Evolutionary conservation across 768 basidiomycete genomes (phyloP).

Genomic region (Collybia nuda): DNA sequence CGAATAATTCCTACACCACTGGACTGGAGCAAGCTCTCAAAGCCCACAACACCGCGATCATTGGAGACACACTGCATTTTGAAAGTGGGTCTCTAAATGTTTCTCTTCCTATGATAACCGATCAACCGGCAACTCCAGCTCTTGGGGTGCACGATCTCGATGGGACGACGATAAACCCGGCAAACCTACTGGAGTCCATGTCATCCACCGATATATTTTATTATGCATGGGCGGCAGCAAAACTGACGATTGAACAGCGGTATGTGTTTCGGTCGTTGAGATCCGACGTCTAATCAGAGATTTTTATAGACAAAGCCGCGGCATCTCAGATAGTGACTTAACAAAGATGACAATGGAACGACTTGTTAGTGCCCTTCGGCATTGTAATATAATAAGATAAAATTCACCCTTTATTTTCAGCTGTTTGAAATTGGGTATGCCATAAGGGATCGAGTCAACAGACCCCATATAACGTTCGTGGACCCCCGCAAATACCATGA

Average conservation of each 20-base stretch:
- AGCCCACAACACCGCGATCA: slow-evolving; percentile 28
- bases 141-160: slow-evolving; percentile 21
- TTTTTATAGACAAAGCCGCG: slow-evolving; percentile 5
- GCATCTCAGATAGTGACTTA: slow-evolving; percentile 8
- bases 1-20: not conserved
- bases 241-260: slow-evolving; percentile 24
- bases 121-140: slow-evolving; percentile 9
- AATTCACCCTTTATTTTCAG: slow-evolving; percentile 25
- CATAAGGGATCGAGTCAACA: slow-evolving; percentile 41
- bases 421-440: slow-evolving; percentile 48
- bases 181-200: slow-evolving; percentile 16
- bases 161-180: slow-evolving; percentile 26
- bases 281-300: not conserved
- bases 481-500: slow-evolving; percentile 46
- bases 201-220: slow-evolving; percentile 19
- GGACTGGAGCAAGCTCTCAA: slow-evolving; percentile 15
- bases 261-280: slow-evolving; percentile 3
- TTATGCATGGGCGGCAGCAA: slow-evolving; percentile 30
- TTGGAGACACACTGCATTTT: slow-evolving; percentile 44
- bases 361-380: slow-evolving; percentile 21
- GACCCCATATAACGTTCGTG: slow-evolving; percentile 50
- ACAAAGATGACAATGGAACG: slow-evolving; percentile 21
- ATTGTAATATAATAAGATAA: not conserved
- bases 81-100: slow-evolving; percentile 31
- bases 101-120: not conserved